These are phyloP conservation scores for Thinopyrum obtusiflorum DNA, from an alignment of 202 grass and related monocot species.

Conservation along the genomic window DNA sequence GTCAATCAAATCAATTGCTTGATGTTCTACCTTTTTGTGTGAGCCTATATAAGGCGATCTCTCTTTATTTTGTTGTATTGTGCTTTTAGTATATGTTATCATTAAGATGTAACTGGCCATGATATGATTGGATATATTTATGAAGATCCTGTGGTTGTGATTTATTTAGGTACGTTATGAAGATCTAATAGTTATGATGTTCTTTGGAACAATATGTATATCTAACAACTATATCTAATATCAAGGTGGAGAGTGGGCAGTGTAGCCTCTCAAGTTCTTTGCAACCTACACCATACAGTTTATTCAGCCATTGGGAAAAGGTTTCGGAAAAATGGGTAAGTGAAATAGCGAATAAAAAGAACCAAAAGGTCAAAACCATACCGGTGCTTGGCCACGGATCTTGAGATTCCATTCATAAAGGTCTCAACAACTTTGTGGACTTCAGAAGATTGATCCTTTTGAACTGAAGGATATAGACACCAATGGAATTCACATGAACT, in stretches of 20 bases:
- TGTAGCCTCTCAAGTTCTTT: conserved; percentile 62
- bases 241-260: too few relatives aligned
- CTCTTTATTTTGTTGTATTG: too few relatives aligned
- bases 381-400: conserved; percentile 75
- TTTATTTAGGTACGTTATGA: neutral
- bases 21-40: too few relatives aligned
- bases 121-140: too few relatives aligned
- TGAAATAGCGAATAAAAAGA: neutral
- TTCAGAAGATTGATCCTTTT: conserved; percentile 96
- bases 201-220: too few relatives aligned
- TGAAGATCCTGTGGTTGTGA: neutral
- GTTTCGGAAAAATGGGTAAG: neutral
- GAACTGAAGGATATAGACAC: conserved; percentile 28
- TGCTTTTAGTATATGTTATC: too few relatives aligned
- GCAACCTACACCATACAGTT: conserved; percentile 46
- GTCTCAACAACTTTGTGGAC: conserved; percentile 85
- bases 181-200: too few relatives aligned
- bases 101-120: too few relatives aligned
- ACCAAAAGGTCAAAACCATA: conserved; percentile 36
- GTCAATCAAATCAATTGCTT: too few relatives aligned
- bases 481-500: conserved; percentile 22
- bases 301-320: neutral
- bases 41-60: too few relatives aligned
- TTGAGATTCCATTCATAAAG: conserved; percentile 80
- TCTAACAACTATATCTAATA: too few relatives aligned